Evolutionary conservation across 2,329 filamentous ascomycete genomes (phyloP), one percentile per base, ranked within the genome.

Genomic region (Clathrospora elynae): DNA sequence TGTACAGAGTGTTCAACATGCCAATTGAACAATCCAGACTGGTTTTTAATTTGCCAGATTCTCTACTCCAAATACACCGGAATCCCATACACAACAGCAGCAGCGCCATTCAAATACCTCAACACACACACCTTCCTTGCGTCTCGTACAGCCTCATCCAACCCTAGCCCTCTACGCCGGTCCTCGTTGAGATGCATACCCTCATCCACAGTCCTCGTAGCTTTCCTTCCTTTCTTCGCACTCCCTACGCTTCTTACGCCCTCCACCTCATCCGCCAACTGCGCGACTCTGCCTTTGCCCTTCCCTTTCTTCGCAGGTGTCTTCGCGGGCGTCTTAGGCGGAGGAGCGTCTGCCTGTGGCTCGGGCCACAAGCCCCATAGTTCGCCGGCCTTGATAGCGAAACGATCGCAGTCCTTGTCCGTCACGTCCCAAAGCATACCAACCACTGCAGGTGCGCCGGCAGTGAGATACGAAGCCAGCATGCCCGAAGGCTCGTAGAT

Each of bases 351-450:
- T 13, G 57, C 55, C 34, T 69, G 52, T 70, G 30, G 75, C 75
- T 72, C 62, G 68, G 44, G 78, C 78, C 68, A 75, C 5, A 99
- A 69, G 0, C 93, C 93, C 93, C 93, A 99, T 59, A 86, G 80
- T 65, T 93, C 87, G 66, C 96, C 87, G 2, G 87, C 76, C 17
- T 80, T 78, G 22, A 86, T 83, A 0, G 91, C 88, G 68, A 96
- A 95, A 12, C 91, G 87, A 73, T 99, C 95, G 67, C 96, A 96
- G 68, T 99, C 93, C 61, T 88, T 88, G 68, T 99, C 93, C 7
- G 93, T 99, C 35, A 99, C 93, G 70, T 99, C 93, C 93, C 93
- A 99, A 24, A 99, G 77, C 11, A 91, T 96, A 31, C 90, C 93
- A 2, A 97, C 84, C 7, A 97, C 83, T 0, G 92, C 90, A 3